These are phyloP conservation scores for Phoenix dactylifera DNA, from an alignment of 176 grass and related monocot genomes.

Conservation along the genomic window DNA sequence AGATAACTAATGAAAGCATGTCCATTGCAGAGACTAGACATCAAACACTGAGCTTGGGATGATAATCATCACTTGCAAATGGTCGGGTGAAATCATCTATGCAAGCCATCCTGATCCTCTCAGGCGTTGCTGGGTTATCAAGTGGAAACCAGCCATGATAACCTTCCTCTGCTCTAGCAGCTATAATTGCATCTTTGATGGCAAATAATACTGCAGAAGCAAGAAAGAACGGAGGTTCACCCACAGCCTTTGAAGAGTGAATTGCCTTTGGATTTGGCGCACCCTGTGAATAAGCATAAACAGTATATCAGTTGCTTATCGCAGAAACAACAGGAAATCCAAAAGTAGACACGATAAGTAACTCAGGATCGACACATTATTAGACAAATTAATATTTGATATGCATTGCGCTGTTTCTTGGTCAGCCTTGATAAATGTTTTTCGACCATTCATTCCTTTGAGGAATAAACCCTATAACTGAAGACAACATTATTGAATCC, in stretches of 20 bases:
- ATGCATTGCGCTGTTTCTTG: too few species aligned
- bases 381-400: too few species aligned
- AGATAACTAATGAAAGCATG: too few species aligned
- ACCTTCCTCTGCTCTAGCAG: conserved; percentile 65
- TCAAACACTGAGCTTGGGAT: conserved; percentile 78
- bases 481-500: too few species aligned
- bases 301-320: too few species aligned
- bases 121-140: conserved; percentile 78
- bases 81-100: conserved; percentile 65
- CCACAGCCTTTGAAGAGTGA: conserved; percentile 91
- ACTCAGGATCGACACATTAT: too few species aligned
- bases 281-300: conserved; percentile 32
- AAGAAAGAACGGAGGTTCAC: conserved; percentile 92
- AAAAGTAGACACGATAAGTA: too few species aligned
- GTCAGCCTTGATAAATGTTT: too few species aligned
- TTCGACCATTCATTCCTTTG: too few species aligned
- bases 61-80: conserved; percentile 49
- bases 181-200: conserved; percentile 70
- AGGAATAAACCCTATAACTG: too few species aligned
- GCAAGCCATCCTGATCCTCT: conserved; percentile 93
- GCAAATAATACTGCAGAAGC: conserved; percentile 70
- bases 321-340: too few species aligned
- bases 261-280: conserved; percentile 65
- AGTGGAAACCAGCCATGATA: conserved; percentile 69
- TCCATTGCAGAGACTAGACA: background rate